Conservation (phyloP, 768 basidiomycete species). For the Hypsizygus marmoreus region DNA sequence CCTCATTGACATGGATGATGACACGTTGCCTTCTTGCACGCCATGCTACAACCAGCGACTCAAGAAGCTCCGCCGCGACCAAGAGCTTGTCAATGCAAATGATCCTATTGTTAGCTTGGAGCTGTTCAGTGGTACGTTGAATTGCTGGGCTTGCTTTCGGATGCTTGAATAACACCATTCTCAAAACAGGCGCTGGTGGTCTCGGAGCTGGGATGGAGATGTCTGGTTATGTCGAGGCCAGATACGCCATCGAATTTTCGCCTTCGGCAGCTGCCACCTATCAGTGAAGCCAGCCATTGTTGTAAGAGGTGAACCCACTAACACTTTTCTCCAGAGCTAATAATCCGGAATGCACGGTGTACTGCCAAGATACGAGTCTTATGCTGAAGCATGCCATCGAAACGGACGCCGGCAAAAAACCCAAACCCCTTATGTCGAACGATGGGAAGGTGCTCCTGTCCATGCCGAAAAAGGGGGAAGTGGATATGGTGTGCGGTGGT, state of each 20-base stretch:
- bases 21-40: conserved; percentile 37
- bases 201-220: conserved; percentile 67
- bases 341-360: conserved; percentile 60
- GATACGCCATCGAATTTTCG: conserved; percentile 69
- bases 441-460: conserved; percentile 38
- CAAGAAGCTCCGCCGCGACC: conserved; percentile 26
- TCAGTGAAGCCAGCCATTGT: conserved; percentile 38
- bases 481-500: conserved; percentile 80
- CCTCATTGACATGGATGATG: conserved; percentile 20
- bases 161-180: background rate
- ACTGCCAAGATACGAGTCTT: conserved; percentile 63
- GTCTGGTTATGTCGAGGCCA: conserved; percentile 62
- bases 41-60: conserved; percentile 39
- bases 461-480: conserved; percentile 60
- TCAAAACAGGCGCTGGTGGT: conserved; percentile 67
- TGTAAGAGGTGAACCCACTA: background rate
- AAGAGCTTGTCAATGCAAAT: conserved; percentile 34
- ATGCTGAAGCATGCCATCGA: conserved; percentile 63
- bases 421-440: conserved; percentile 41
- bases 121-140: conserved; percentile 61
- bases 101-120: conserved; percentile 61
- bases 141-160: background rate
- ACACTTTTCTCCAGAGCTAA: conserved; percentile 47
- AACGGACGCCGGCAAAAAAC: conserved; percentile 39
- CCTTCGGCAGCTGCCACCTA: conserved; percentile 67